These are phyloP conservation scores for Daldinia grandis DNA, from an alignment of 495 filamentous ascomycete species.

Conservation along the genomic window DNA sequence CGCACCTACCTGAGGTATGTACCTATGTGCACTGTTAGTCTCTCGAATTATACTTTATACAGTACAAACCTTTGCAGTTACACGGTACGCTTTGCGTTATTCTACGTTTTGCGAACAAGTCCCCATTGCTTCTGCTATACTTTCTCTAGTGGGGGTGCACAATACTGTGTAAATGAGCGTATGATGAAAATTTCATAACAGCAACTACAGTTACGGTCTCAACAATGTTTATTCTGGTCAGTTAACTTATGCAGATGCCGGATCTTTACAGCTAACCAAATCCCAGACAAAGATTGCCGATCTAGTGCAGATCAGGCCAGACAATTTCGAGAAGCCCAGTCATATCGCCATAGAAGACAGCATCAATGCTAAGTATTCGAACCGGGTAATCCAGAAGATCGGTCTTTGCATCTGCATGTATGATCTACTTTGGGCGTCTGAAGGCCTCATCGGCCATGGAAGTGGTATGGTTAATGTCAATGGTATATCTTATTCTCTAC, in stretches of 20 bases:
- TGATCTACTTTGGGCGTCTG: slow-evolving; percentile 84
- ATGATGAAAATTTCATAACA: not conserved
- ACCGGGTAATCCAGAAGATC: slow-evolving; percentile 72
- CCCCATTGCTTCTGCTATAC: not conserved
- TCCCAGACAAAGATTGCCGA: slow-evolving; percentile 77
- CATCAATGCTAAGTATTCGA: slow-evolving; percentile 94
- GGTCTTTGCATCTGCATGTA: slow-evolving; percentile 93
- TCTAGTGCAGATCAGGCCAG: slow-evolving; percentile 86
- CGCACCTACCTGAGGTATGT: slow-evolving; percentile 12
- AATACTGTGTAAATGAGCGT: not conserved
- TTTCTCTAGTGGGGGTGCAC: not conserved
- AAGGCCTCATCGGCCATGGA: slow-evolving; percentile 91
- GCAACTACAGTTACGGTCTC: not conserved
- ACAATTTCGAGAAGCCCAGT: slow-evolving; percentile 83
- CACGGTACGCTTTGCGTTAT: not conserved
- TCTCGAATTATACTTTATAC: not conserved
- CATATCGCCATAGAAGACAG: slow-evolving; percentile 85
- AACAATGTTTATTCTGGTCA: slow-evolving; percentile 56
- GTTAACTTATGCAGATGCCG: not conserved
- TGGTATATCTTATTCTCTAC: slow-evolving; percentile 58
- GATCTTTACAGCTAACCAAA: slow-evolving; percentile 2
- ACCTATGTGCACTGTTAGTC: not conserved
- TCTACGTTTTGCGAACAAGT: not conserved
- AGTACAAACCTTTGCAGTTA: not conserved
- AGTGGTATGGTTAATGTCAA: slow-evolving; percentile 91